Base-by-base conservation (phyloP, 257 asterid species). In the Nicotiana otophora region DNA sequence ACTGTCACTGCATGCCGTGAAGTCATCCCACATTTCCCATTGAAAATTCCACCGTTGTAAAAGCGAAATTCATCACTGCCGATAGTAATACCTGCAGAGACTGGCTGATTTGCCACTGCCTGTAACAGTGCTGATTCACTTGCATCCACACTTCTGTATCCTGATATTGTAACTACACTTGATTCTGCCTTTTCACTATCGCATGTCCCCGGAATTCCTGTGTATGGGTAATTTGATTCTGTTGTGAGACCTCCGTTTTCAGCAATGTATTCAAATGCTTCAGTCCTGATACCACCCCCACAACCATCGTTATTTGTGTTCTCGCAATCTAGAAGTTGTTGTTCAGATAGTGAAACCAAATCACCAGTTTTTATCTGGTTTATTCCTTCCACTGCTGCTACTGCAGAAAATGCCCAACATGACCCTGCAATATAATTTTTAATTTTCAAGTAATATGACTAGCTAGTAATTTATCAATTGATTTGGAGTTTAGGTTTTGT, bases 341-440 rank as follows among this genome's bases (percentile, higher is more conserved):
- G 83, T 64, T 64, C 88, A 0, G 86, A 85, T 30, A 88, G 77
- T 26, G 89, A 76, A 1, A 48, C 19, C 51, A 83, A 48, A 23
- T 66, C 68, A 5, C 87, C 82, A 0, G 87, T 42, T 62, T 66
- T 85, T 31, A 86, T 84, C 7, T 83, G 55, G 61, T 1, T 68
- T 2, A 84, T 80, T 82, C 89, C 86, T 78, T 86, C 88, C 12
- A 86, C 80, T 1, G 85, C 84, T 53, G 88, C 86, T 53, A 88
- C 86, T 0, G 84, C 88, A 19, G 89, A 20, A 78, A 86, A 88
- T 55, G 86, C 89, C 88, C 91, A 86, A 74, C 89, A 76, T 53
- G 74, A 30, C 12, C 91, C 91, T 86, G 85, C 67, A 39, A 34
- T 34, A 34, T 34, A 34, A 51, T 14, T 58, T 12, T 34, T 61